A percentile compares a stretch with the other conserved stretches of the same genome.
Evolutionary conservation across 2,329 filamentous ascomycete species (phyloP).

Genomic region (Neopestalotiopsis sp.): DNA sequence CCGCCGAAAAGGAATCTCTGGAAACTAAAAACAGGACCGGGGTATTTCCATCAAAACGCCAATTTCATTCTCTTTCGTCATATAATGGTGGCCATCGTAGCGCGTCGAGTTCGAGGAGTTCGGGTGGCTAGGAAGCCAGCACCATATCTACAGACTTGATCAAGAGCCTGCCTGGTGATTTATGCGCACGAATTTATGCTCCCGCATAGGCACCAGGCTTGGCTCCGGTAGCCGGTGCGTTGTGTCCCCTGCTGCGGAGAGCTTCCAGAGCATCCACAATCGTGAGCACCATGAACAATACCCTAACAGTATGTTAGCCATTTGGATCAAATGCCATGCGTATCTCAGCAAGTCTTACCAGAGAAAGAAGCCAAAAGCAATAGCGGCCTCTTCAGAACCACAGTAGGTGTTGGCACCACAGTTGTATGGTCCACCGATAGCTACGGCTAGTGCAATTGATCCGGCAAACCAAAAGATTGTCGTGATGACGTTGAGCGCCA

Average conservation of each 20-base stretch:
- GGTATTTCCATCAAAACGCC: conserved; percentile 12
- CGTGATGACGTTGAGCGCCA: conserved; percentile 73
- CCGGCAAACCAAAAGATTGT: conserved; percentile 92
- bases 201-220: conserved; percentile 33
- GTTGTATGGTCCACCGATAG: conserved; percentile 57
- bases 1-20: too few species aligned
- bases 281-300: conserved; percentile 53
- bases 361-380: conserved; percentile 70
- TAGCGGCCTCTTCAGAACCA: conserved; percentile 64
- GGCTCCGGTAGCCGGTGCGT: conserved; percentile 25
- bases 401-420: conserved; percentile 62
- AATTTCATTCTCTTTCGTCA: background rate
- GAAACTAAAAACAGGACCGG: background rate
- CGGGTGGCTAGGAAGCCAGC: too few species aligned
- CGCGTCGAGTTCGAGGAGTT: too few species aligned
- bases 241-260: conserved; percentile 47
- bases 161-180: background rate
- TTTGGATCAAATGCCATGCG: background rate
- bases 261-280: conserved; percentile 52
- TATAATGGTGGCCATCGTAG: too few species aligned
- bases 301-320: conserved; percentile 39
- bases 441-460: conserved; percentile 76
- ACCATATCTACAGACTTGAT: too few species aligned
- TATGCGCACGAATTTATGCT: conserved; percentile 24
- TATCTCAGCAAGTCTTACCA: conserved; percentile 45